A percentile compares a stretch with the other conserved stretches of the same genome.
These are phyloP conservation scores for Solanum chiquidenum DNA, from an alignment of 257 asterid species.

Conservation along the genomic window DNA sequence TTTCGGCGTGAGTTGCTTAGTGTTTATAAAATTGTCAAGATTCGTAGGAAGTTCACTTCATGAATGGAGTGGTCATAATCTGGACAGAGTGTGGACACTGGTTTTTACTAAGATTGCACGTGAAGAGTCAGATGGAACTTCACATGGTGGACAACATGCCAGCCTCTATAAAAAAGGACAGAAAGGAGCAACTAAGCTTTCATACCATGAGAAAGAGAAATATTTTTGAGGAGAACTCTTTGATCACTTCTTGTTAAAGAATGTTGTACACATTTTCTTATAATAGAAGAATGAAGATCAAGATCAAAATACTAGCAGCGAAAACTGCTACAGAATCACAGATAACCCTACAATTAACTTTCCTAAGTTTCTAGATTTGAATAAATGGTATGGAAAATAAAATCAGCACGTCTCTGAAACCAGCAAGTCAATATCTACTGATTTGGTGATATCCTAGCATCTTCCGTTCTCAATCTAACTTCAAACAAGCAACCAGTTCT, in stretches of 20 bases:
- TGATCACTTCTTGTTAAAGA: not conserved
- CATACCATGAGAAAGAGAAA: not conserved
- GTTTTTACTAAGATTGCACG: not conserved
- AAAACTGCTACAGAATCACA: not conserved
- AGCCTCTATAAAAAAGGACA: not conserved
- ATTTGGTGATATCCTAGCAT: not conserved
- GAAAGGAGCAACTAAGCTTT: not conserved
- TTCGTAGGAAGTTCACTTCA: not conserved
- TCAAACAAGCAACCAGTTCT: not conserved
- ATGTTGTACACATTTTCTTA: not conserved
- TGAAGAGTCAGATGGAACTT: not conserved
- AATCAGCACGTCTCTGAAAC: not conserved
- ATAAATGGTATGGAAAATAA: not conserved
- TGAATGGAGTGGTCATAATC: not conserved
- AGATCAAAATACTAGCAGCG: not conserved
- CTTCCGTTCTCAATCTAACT: not conserved
- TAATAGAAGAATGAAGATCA: not conserved
- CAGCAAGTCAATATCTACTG: not conserved
- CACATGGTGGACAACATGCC: not conserved
- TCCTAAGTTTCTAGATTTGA: not conserved
- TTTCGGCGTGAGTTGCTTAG: not conserved
- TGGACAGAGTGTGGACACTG: not conserved
- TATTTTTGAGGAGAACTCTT: not conserved
- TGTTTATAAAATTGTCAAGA: not conserved
- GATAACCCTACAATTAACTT: not conserved